phyloP scores from a whole-genome alignment of 176 grass and related monocot genomes.

The Tuctoria greenei region DNA sequence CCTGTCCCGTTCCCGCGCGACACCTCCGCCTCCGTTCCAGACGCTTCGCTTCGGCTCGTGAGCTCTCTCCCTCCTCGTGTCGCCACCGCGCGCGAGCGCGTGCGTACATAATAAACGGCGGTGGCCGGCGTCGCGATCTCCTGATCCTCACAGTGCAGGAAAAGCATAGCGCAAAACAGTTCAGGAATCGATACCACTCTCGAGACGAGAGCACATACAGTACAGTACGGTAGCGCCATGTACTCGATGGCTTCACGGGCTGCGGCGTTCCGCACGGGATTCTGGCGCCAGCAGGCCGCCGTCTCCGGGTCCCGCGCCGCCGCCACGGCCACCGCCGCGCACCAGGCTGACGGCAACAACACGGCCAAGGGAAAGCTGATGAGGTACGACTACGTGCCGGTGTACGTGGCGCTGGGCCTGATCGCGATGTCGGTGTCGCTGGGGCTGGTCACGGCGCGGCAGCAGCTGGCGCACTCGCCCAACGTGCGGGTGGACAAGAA shows the following conservation, averaged over 20 bases:
- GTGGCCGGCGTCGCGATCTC: neutral
- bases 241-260: slow-evolving; percentile 25
- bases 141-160: neutral
- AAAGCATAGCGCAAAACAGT: neutral
- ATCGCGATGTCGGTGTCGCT: slow-evolving; percentile 47
- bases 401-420: slow-evolving; percentile 68
- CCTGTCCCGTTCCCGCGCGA: neutral
- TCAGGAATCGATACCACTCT: neutral
- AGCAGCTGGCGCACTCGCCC: slow-evolving; percentile 73
- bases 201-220: neutral
- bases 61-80: neutral
- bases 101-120: neutral
- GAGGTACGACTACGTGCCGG: slow-evolving; percentile 57
- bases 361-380: neutral
- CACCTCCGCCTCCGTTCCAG: neutral
- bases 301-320: neutral
- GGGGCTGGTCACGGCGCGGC: slow-evolving; percentile 59
- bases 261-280: neutral
- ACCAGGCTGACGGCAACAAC: neutral
- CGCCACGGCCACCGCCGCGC: slow-evolving; percentile 13
- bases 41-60: no score
- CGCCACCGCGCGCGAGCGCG: neutral
- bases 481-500: slow-evolving; percentile 83
- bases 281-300: neutral
- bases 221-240: neutral